Evolutionary conservation across 169 alveolate species (phyloP).

Genomic region (Miamiensis avidus): DNA sequence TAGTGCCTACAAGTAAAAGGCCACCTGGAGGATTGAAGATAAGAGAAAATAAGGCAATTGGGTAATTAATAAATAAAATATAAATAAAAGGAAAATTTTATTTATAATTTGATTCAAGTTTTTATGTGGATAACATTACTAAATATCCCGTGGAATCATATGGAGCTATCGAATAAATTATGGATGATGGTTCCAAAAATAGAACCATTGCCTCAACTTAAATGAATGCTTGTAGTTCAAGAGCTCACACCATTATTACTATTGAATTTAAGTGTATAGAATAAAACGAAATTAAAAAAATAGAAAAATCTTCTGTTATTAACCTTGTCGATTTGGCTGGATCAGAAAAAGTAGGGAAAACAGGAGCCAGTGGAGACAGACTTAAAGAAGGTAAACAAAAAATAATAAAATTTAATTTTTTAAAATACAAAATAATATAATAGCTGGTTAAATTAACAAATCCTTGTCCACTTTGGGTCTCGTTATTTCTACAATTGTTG

Average conservation of each 20-base stretch:
- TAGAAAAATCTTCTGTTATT: slow-evolving; percentile 79
- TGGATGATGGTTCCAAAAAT: slow-evolving; percentile 89
- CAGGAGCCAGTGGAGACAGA: slow-evolving; percentile 94
- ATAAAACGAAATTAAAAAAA: slow-evolving; percentile 52
- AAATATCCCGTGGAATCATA: slow-evolving; percentile 84
- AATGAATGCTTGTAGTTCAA: slow-evolving; percentile 85
- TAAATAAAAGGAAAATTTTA: not conserved
- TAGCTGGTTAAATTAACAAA: slow-evolving; percentile 88
- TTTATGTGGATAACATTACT: slow-evolving; percentile 84
- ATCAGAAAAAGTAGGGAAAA: slow-evolving; percentile 84
- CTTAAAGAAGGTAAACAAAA: slow-evolving; percentile 86
- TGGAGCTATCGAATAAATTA: slow-evolving; percentile 75
- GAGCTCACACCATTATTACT: slow-evolving; percentile 91
- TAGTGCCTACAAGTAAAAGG: slow-evolving; percentile 78
- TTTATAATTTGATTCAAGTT: not conserved
- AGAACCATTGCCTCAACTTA: slow-evolving; percentile 92
- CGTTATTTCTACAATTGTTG: slow-evolving; percentile 89
- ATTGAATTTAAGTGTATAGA: slow-evolving; percentile 84
- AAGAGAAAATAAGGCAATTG: slow-evolving; percentile 85
- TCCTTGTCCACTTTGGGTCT: slow-evolving; percentile 84
- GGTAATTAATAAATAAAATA: slow-evolving; percentile 26
- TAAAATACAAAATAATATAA: not conserved
- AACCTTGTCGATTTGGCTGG: slow-evolving; percentile 93
- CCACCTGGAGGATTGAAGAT: slow-evolving; percentile 86
- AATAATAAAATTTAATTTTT: not conserved